phyloP scores from a whole-genome alignment of 192 early-diverging fungal species.

The Gigaspora rosea region DNA sequence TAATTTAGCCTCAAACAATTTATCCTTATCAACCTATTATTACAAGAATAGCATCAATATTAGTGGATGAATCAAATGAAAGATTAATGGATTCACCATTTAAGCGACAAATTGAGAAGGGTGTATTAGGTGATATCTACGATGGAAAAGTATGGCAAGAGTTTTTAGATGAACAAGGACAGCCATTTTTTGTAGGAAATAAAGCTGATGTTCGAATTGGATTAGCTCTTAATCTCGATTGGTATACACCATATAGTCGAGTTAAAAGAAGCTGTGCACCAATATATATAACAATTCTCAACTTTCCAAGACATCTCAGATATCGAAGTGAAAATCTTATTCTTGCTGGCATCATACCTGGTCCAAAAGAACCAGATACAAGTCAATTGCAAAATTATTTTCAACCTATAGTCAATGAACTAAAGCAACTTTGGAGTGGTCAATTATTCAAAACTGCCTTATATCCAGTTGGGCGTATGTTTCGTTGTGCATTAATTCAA shows the following conservation, averaged over 20 bases:
- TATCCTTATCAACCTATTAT: too few species aligned
- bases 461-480: neutral
- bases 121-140: neutral
- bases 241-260: neutral
- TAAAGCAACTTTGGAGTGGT: neutral
- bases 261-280: neutral
- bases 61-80: neutral
- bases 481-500: neutral
- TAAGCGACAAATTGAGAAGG: neutral
- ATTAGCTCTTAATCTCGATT: conserved; percentile 7
- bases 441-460: neutral
- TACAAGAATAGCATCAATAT: too few species aligned
- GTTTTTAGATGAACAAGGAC: neutral
- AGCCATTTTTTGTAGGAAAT: conserved; percentile 9
- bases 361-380: neutral
- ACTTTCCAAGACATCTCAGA: neutral
- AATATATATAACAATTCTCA: neutral
- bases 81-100: neutral
- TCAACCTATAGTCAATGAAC: neutral
- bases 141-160: neutral
- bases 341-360: neutral
- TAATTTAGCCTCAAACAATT: too few species aligned
- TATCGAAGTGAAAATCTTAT: neutral
- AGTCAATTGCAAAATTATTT: neutral
- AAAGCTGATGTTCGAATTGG: neutral